These are phyloP conservation scores for Chaetomium olivaceum DNA, from an alignment of 2,329 filamentous ascomycete genomes.

Conservation along the genomic window DNA sequence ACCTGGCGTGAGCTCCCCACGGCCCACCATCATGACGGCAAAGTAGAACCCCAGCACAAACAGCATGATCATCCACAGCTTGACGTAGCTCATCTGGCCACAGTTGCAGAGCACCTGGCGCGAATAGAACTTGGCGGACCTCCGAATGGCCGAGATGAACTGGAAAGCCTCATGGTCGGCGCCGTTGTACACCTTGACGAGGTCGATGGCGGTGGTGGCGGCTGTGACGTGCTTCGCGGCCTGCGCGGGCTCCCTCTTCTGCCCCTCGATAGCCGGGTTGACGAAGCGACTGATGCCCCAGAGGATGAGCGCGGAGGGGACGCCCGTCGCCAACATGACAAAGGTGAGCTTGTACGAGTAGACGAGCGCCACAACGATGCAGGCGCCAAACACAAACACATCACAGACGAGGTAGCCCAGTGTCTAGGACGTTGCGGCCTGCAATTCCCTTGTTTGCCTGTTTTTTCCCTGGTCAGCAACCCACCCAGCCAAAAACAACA, in stretches of 20 bases:
- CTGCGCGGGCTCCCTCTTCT: constrained; percentile 65
- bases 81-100: constrained; percentile 70
- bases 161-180: constrained; percentile 67
- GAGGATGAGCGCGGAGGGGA: constrained; percentile 64
- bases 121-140: constrained; percentile 64
- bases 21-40: constrained; percentile 67
- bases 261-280: constrained; percentile 65
- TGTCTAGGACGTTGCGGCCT: constrained; percentile 76
- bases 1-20: constrained; percentile 59
- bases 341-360: constrained; percentile 84
- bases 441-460: constrained; percentile 83
- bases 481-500: not conserved
- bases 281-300: constrained; percentile 61
- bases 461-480: no score
- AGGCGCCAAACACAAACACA: constrained; percentile 62
- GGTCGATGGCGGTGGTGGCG: constrained; percentile 73
- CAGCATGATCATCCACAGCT: constrained; percentile 72
- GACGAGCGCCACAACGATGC: constrained; percentile 71
- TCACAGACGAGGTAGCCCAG: constrained; percentile 70
- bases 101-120: constrained; percentile 69
- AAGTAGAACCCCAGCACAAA: constrained; percentile 94
- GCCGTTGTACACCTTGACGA: constrained; percentile 84
- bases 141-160: constrained; percentile 60
- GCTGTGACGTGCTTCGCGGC: constrained; percentile 72
- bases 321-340: constrained; percentile 72